A percentile compares a stretch with the other conserved stretches of the same genome.
Conservation (phyloP, 352 stramenopile genomes). For the Phytopythium helicoides region DNA sequence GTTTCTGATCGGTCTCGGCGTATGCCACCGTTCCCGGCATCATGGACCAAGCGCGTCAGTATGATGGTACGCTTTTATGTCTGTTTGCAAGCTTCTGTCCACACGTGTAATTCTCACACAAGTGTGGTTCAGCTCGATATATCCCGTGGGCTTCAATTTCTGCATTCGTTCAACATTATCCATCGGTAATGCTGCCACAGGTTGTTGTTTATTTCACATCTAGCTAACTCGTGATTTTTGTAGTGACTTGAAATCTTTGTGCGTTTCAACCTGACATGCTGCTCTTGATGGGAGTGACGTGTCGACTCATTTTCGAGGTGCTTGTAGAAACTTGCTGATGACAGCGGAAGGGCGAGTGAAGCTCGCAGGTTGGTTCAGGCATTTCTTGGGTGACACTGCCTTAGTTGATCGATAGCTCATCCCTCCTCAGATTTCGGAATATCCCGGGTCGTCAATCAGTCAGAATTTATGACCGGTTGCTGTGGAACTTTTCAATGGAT, state of each 20-base stretch:
- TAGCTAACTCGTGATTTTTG: too few relatives aligned
- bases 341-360: slow-evolving; percentile 71
- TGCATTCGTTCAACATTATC: slow-evolving; percentile 82
- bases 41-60: slow-evolving; percentile 72
- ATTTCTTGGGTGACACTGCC: too few relatives aligned
- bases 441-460: slow-evolving; percentile 49
- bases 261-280: slow-evolving; percentile 23
- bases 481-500: slow-evolving; percentile 85
- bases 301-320: not conserved
- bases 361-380: slow-evolving; percentile 68
- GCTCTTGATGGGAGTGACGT: not conserved
- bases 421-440: slow-evolving; percentile 64
- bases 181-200: slow-evolving; percentile 37
- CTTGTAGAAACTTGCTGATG: slow-evolving; percentile 66
- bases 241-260: slow-evolving; percentile 85
- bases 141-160: slow-evolving; percentile 65
- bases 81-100: not conserved
- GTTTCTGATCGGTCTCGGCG: slow-evolving; percentile 48
- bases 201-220: slow-evolving; percentile 1
- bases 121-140: slow-evolving; percentile 46
- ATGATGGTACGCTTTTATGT: slow-evolving; percentile 80
- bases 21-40: slow-evolving; percentile 59
- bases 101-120: slow-evolving; percentile 1
- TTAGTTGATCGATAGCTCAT: not conserved
- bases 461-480: slow-evolving; percentile 66